A percentile compares a stretch with the other conserved stretches of the same genome.
Evolutionary conservation across 441 rosid species (phyloP).

Genomic region (Gossypium gossypioides): DNA sequence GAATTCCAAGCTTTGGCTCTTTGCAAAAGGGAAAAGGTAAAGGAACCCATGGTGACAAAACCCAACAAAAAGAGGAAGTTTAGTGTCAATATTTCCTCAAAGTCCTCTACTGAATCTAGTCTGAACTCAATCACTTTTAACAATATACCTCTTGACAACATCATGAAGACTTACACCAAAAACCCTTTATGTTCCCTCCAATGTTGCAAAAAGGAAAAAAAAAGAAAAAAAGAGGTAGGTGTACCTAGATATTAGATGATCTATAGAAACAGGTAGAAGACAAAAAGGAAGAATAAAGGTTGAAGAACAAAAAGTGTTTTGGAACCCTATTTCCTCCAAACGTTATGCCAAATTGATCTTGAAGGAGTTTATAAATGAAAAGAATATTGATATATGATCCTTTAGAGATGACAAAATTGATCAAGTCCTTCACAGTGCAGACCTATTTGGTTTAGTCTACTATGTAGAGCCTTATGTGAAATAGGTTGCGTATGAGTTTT

Average conservation of each 20-base stretch:
- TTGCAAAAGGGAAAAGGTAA: neutral
- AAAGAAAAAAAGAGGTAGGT: neutral
- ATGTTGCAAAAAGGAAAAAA: neutral
- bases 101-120: neutral
- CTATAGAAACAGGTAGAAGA: neutral
- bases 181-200: neutral
- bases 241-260: neutral
- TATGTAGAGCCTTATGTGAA: neutral
- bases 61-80: neutral
- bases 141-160: neutral
- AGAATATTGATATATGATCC: neutral
- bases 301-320: neutral
- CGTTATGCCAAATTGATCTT: neutral
- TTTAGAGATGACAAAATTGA: too few relatives aligned
- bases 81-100: neutral
- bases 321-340: neutral
- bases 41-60: neutral
- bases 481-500: neutral
- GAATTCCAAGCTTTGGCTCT: neutral
- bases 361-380: neutral
- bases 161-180: neutral
- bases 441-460: neutral
- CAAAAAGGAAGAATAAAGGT: neutral
- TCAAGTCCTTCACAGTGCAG: neutral
- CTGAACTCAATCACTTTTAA: neutral